Evolutionary conservation across 2,329 filamentous ascomycete species (phyloP), one percentile per base, ranked within the genome.

Genomic region (Clathrospora elynae): DNA sequence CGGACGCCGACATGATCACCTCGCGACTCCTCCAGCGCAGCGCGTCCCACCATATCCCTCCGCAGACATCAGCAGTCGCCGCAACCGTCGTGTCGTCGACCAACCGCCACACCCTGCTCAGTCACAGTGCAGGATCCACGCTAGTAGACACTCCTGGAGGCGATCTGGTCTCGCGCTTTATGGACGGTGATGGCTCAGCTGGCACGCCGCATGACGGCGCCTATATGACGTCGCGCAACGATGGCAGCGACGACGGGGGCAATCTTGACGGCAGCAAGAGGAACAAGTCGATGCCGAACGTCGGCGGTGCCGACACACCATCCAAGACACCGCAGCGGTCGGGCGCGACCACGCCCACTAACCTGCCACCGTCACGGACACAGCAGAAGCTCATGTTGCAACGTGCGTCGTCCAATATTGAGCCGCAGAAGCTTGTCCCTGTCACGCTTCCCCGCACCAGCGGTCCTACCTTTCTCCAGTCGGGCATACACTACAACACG

Each of bases 321-420:
- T 53, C 54, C 13, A 58, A 59, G 30, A 49, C 64, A 10, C 57
- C 62, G 6, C 59, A 61, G 20, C 62, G 61, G 19, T 71, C 67
- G 9, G 68, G 69, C n/a, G 59, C 69, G 8, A 61, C 67, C 63
- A 58, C 74, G 51, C 57, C 71, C 59, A 68, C 62, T n/a, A 56
- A 68, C 72, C 49, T 71, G 22, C 51, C 70, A 54, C 51, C 74
- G 58, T 87, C 84, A 39, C 78, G 86, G 10, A 88, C 85, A 1
- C 85, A 89, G 68, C 85, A 89, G 65, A 90, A 90, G 59, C 74
- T 90, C 10, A 85, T 88, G 70, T 76, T 90, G 1, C 85, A 89
- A 61, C 80, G 86, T 24, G 86, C 85, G 19, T 87, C 84, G 61
- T 88, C 85, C 3, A 82, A 80, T 52, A 84, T 89, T 33, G 86